Base-by-base conservation (phyloP, 805 yeast genomes). In the Lipomyces japonicus region DNA sequence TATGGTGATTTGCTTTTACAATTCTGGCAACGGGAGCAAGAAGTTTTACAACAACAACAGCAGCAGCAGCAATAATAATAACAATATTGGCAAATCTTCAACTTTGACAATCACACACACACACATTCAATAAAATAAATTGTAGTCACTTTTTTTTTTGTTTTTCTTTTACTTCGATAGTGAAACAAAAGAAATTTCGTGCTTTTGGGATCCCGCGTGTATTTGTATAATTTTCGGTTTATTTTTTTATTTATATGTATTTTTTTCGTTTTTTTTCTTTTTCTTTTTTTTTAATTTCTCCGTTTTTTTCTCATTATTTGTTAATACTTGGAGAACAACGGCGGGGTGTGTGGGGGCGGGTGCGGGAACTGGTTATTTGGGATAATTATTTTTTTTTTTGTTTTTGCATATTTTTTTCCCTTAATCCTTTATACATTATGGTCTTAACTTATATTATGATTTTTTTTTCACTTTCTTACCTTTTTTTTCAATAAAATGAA, bases 1-100 rank as follows among this genome's bases (percentile, higher is more conserved):
- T 91, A 91, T 67, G 96, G 95, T 9, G 95, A 88, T 66, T 72
- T 90, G 48, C 72, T 91, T 62, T 72, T 86, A 63, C 80, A 85
- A 67, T 91, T 88, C 67, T 88, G 96, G 93, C 79, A 77, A 62
- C 69, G 88, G 28, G 57, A 53, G 31, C 10, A 14, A 16, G 35
- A 31, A 7, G 26, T 32, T 39, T 32, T 10, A 5, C 42, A 39
- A n/a, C 12, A 39, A 14, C 21, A n/a, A 14, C 37, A 6, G 7
- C 6, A 14, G 21, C 37, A 34, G 7, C 37, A 34, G 37, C 37
- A 34, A 14, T n/a, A n/a, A n/a, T n/a, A n/a, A n/a, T n/a, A n/a
- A n/a, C n/a, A n/a, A n/a, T n/a, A n/a, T n/a, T n/a, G n/a, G n/a
- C n/a, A n/a, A n/a, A n/a, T n/a, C n/a, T n/a, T n/a, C n/a, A n/a